These are phyloP conservation scores for Hortiboletus campestris DNA, from an alignment of 768 basidiomycete genomes.

Conservation along the genomic window DNA sequence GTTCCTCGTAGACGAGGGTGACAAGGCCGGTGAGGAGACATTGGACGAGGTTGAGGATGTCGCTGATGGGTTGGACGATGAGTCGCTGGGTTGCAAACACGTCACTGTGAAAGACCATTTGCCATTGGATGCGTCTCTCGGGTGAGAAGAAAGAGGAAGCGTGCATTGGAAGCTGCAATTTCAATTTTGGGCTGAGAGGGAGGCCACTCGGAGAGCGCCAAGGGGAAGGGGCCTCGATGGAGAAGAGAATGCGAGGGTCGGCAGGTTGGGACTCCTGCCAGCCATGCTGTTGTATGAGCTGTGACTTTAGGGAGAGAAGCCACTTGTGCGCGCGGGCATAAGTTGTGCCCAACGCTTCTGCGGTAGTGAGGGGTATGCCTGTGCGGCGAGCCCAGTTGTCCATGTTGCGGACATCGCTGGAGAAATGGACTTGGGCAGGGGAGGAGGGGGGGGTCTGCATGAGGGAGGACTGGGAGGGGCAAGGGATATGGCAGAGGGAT, in stretches of 20 bases:
- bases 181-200: constrained; percentile 72
- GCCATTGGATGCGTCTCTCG: constrained; percentile 81
- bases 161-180: constrained; percentile 70
- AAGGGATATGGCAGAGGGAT: constrained; percentile 4
- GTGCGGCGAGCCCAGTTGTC: constrained; percentile 81
- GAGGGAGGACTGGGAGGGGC: background rate
- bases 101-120: constrained; percentile 85
- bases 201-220: constrained; percentile 75
- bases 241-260: constrained; percentile 74
- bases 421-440: constrained; percentile 68
- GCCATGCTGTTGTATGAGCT: constrained; percentile 65
- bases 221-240: constrained; percentile 74
- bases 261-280: constrained; percentile 61
- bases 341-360: constrained; percentile 75
- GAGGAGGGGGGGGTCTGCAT: constrained; percentile 37
- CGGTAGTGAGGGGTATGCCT: constrained; percentile 77
- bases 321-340: constrained; percentile 81
- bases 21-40: constrained; percentile 72
- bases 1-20: constrained; percentile 73
- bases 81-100: constrained; percentile 70
- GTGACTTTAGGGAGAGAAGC: constrained; percentile 59
- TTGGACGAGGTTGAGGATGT: constrained; percentile 66
- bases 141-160: constrained; percentile 86
- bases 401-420: constrained; percentile 77
- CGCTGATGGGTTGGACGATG: constrained; percentile 65